Conservation (phyloP, 2,329 filamentous ascomycete species). For the Didymellaceae sp. region DNA sequence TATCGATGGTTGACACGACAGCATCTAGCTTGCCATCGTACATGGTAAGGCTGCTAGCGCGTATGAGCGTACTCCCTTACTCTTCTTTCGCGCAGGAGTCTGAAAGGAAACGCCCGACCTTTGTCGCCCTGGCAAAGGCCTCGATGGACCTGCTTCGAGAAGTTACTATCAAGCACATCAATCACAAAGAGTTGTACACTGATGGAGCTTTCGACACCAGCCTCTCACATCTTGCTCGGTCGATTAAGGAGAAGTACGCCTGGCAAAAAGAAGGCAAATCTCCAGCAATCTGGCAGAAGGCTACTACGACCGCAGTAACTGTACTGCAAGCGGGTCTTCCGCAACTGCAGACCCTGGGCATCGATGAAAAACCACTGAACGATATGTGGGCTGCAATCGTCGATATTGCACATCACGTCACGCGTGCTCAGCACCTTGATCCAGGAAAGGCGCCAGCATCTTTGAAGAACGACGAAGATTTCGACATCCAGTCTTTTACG, state of each 20-base stretch:
- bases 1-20: slow-evolving; percentile 72
- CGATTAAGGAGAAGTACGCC: slow-evolving; percentile 80
- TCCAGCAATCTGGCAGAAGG: slow-evolving; percentile 77
- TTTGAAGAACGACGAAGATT: slow-evolving; percentile 70
- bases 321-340: slow-evolving; percentile 72
- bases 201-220: slow-evolving; percentile 70
- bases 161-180: slow-evolving; percentile 65
- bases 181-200: slow-evolving; percentile 71
- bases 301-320: slow-evolving; percentile 72
- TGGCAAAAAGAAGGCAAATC: slow-evolving; percentile 76
- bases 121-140: slow-evolving; percentile 85
- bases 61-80: slow-evolving; percentile 75
- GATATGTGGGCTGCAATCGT: slow-evolving; percentile 68
- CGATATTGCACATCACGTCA: slow-evolving; percentile 47
- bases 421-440: slow-evolving; percentile 48
- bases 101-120: slow-evolving; percentile 68
- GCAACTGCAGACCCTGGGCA: slow-evolving; percentile 34
- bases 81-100: slow-evolving; percentile 34
- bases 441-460: slow-evolving; percentile 38
- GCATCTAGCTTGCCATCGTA: slow-evolving; percentile 68
- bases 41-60: slow-evolving; percentile 72
- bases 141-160: slow-evolving; percentile 74
- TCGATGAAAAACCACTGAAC: slow-evolving; percentile 49
- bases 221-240: slow-evolving; percentile 70
- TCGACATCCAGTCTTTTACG: slow-evolving; percentile 79